Evolutionary conservation across 768 basidiomycete species (phyloP).

Genomic region (Galerina marginata): DNA sequence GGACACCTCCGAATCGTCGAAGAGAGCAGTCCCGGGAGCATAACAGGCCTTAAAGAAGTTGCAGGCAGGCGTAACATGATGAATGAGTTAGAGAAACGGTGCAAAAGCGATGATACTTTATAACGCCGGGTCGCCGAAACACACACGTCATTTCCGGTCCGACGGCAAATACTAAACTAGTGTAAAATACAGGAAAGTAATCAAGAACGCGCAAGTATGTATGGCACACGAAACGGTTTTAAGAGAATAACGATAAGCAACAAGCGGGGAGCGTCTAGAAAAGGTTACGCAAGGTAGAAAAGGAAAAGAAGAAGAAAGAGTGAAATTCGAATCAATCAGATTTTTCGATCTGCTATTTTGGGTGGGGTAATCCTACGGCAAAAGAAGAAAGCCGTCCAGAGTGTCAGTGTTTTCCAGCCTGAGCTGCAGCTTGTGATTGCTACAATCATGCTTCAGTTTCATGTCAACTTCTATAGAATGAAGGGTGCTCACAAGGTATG

Average conservation of each 20-base stretch:
- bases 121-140: slow-evolving; percentile 11
- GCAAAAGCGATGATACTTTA: background rate
- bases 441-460: slow-evolving; percentile 15
- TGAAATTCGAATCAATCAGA: slow-evolving; percentile 1
- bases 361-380: background rate
- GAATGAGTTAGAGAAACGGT: slow-evolving; percentile 5
- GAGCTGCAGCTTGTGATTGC: slow-evolving; percentile 41
- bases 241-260: slow-evolving; percentile 32
- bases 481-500: slow-evolving; percentile 59
- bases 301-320: background rate
- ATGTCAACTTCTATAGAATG: background rate
- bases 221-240: slow-evolving; percentile 18
- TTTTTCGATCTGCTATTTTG: background rate
- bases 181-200: background rate
- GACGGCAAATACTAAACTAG: background rate
- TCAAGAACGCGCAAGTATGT: slow-evolving; percentile 11
- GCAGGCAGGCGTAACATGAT: slow-evolving; percentile 22
- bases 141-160: slow-evolving; percentile 23
- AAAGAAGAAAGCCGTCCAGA: background rate
- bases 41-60: slow-evolving; percentile 19
- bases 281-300: slow-evolving; percentile 2
- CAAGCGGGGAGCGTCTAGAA: slow-evolving; percentile 8
- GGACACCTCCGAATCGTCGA: slow-evolving; percentile 12
- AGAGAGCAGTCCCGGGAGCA: slow-evolving; percentile 4
- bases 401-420: slow-evolving; percentile 27